Evolutionary conservation across 75 land plant species (phyloP), one percentile per base, ranked within the genome.

Genomic region (Selaginella moellendorffii): DNA sequence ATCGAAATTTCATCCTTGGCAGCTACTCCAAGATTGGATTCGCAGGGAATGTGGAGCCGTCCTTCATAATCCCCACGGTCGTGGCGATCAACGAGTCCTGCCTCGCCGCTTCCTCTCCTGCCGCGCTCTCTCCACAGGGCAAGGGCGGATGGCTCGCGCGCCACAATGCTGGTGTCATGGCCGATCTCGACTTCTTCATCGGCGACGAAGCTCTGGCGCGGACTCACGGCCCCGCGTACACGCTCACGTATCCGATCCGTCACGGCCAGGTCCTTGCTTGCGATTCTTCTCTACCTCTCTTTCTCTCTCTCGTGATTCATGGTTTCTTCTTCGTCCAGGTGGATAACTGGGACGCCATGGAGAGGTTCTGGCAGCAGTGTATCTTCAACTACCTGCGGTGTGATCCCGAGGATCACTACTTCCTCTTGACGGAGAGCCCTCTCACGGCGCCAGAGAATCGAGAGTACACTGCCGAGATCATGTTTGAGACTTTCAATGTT

Each of bases 401-500:
- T 73, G 99, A 95, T 69, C 96, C 99, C 0, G 99, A 95, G 71
- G 99, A 95, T 67, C 99, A 95, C 65, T 95, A 95, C 63, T 89
- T 95, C 72, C 68, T 89, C 20, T 67, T 95, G 56, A 95, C 99
- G 2, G 99, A 95, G 71, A 95, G 99, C 58, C 96, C 99, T 9
- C 79, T 95, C 2, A 95, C 99, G 60, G 82, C 99, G 12, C 99
- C 99, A 12, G 99, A 95, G 78, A 89, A 73, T 63, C 77, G 99
- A 1, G 99, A 95, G 72, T 95, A 89, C 58, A 86, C 85, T 19
- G 96, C 96, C 63, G 99, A 95, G 67, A 95, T 95, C 63, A 95
- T 95, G 99, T 95, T 95, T 65, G 99, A 95, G 76, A 95, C 99
- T 17, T 95, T 95, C 65, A 95, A 95, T 69, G 96, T 95, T 63